These are phyloP conservation scores for Ogataea trehalophila DNA, from an alignment of 805 yeast genomes.

Conservation along the genomic window DNA sequence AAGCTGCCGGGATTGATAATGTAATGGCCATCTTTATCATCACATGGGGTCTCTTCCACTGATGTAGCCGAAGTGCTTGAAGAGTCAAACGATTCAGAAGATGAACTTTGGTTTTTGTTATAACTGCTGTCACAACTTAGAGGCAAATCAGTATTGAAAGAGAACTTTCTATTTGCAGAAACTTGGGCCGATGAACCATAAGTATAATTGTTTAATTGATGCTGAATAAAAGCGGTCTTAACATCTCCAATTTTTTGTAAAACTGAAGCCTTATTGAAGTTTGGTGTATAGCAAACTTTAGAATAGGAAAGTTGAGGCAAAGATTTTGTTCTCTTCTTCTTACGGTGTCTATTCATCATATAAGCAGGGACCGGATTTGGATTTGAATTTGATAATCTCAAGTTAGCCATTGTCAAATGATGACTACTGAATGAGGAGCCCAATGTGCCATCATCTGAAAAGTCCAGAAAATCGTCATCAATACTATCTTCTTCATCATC, in stretches of 20 bases:
- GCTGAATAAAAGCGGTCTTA: constrained; percentile 32
- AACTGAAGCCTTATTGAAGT: constrained; percentile 30
- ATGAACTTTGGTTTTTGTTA: constrained; percentile 6
- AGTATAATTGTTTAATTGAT: constrained; percentile 24
- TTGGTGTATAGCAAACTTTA: constrained; percentile 35
- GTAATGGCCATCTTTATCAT: constrained; percentile 73
- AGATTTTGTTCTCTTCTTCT: constrained; percentile 47
- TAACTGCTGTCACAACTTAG: not conserved
- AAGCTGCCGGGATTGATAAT: constrained; percentile 51
- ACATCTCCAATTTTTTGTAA: constrained; percentile 38
- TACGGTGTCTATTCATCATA: constrained; percentile 13
- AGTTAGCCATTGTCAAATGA: constrained; percentile 14
- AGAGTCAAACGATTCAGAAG: constrained; percentile 18
- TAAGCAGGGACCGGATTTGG: constrained; percentile 4
- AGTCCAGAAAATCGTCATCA: constrained; percentile 6
- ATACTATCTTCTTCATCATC: constrained; percentile 2
- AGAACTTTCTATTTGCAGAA: constrained; percentile 18
- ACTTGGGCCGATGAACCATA: constrained; percentile 13
- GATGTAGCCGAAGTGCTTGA: constrained; percentile 19
- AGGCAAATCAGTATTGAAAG: constrained; percentile 20
- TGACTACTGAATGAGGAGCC: constrained; percentile 14
- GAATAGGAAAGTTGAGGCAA: constrained; percentile 51
- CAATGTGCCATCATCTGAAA: constrained; percentile 6
- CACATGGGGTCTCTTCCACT: constrained; percentile 35
- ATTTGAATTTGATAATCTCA: constrained; percentile 11